Conservation (phyloP, 169 alveolate genomes). For the Plasmodium blacklocki region DNA sequence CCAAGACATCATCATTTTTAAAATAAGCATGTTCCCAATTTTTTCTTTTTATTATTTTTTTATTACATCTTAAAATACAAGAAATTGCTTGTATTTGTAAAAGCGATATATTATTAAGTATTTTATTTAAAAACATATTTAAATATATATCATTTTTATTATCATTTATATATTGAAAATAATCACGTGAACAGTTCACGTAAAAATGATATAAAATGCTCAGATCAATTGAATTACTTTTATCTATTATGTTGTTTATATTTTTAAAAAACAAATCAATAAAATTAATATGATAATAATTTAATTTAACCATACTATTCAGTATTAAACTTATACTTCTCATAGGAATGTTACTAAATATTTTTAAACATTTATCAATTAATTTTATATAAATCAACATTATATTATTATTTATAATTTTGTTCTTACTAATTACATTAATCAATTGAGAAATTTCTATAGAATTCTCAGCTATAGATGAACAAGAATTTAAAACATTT, state of each 20-base stretch:
- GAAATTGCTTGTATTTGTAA: conserved; percentile 64
- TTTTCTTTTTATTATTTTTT: conserved; percentile 32
- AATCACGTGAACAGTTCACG: conserved; percentile 15
- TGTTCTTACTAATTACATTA: conserved; percentile 42
- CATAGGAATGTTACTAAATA: conserved; percentile 43
- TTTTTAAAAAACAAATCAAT: conserved; percentile 58
- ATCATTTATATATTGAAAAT: neutral
- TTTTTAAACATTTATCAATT: conserved; percentile 30
- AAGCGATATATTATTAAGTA: conserved; percentile 4
- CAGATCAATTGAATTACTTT: conserved; percentile 44
- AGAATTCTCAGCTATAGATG: conserved; percentile 43
- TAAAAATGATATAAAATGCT: conserved; percentile 61
- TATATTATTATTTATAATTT: conserved; percentile 12
- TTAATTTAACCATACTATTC: conserved; percentile 63
- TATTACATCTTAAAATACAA: conserved; percentile 52
- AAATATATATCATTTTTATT: neutral
- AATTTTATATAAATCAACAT: conserved; percentile 16
- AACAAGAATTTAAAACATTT: conserved; percentile 25
- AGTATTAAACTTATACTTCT: conserved; percentile 71
- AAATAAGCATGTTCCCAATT: neutral
- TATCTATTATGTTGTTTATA: conserved; percentile 16
- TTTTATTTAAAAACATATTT: conserved; percentile 32
- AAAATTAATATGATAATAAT: conserved; percentile 25
- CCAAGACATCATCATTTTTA: neutral
- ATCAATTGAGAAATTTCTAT: conserved; percentile 56